Conservation (phyloP, 192 early-diverging fungal genomes). For the Podila clonocystis region DNA sequence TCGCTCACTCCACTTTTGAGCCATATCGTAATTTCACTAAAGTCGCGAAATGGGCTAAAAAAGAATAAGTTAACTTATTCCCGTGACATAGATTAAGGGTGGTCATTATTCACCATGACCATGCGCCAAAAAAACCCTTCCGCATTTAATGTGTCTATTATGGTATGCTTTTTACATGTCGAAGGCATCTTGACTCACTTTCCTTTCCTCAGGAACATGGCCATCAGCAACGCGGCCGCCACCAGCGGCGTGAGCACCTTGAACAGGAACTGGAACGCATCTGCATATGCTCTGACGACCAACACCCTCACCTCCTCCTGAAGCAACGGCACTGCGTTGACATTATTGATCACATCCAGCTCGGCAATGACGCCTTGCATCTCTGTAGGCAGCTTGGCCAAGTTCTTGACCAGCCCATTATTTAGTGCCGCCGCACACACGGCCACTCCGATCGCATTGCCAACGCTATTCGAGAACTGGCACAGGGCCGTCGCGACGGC, state of each 20-base stretch:
- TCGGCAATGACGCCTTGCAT: conserved; percentile 3
- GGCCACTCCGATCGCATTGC: conserved; percentile 42
- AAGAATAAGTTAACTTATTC: too few species aligned
- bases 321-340: conserved; percentile 39
- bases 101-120: too few species aligned
- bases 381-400: conserved; percentile 8
- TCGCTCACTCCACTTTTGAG: too few species aligned
- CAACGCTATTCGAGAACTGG: conserved; percentile 65
- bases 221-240: conserved; percentile 45
- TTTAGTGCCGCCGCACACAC: conserved; percentile 47
- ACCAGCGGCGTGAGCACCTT: conserved; percentile 59
- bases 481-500: conserved; percentile 70
- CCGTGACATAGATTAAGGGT: too few species aligned
- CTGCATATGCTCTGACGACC: conserved; percentile 56
- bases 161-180: too few species aligned
- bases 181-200: neutral
- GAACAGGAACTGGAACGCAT: conserved; percentile 62
- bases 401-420: conserved; percentile 39
- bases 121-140: too few species aligned
- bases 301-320: conserved; percentile 15
- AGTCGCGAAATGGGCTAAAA: too few species aligned
- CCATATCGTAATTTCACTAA: too few species aligned
- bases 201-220: conserved; percentile 12
- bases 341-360: conserved; percentile 21
- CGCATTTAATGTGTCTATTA: too few species aligned